Evolutionary conservation across 2,329 filamentous ascomycete species (phyloP), one percentile per base, ranked within the genome.

Genomic region (Onygenales sp.): DNA sequence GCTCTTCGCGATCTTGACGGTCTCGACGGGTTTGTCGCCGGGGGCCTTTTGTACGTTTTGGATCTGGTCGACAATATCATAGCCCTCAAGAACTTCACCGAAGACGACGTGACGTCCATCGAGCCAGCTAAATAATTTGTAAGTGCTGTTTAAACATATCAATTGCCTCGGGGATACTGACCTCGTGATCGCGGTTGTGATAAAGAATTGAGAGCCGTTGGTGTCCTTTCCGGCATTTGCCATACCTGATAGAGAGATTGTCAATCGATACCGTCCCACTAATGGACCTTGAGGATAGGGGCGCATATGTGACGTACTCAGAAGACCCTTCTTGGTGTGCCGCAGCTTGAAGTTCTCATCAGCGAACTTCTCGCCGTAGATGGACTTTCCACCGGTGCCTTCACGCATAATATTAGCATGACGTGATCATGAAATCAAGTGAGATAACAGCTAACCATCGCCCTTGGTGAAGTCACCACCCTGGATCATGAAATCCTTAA

Each of bases 341-440:
- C 82, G 83, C 64, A 85, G 73, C 75, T 85, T 84, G 74, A 86
- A 84, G 77, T 85, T 86, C 77, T 86, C 83, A 60, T 86, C 83
- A 50, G 75, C 70, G 68, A 86, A 85, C 71, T 84, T 84, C 56
- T 74, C 70, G 59, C 82, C 82, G 65, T 85, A 85, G 69, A 85
- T 85, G 55, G 80, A 83, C 73, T 84, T 83, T 59, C 83, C 83
- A 57, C 83, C 83, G 57, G 82, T 85, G 55, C 83, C 77, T 74
- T 44, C 14, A 17, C 10, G 34, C 13, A 43, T 40, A 1, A 27
- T 44, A 45, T 54, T 51, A 40, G 14, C 10, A 52, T 34, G 27
- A 42, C 21, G 4, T 27, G 21, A 27, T 27, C 21, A 3, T 27
- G 21, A 27, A 27, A 27, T 27, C 21, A 27, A 27, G 21, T 27